These are phyloP conservation scores for Pholiota microspora DNA, from an alignment of 768 basidiomycete species.

Conservation along the genomic window DNA sequence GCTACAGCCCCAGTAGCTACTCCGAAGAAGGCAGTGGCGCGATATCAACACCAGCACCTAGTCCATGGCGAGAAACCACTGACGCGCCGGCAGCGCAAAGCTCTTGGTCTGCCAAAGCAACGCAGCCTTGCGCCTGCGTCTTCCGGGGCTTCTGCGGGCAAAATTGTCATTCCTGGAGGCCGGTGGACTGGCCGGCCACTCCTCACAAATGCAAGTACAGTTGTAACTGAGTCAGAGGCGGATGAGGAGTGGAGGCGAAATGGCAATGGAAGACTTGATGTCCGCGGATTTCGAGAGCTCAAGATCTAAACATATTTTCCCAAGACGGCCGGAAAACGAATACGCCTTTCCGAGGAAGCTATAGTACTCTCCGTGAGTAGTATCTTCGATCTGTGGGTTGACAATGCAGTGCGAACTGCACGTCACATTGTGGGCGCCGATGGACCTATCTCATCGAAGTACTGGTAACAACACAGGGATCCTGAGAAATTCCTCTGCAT, in stretches of 20 bases:
- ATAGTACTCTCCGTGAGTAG: too few relatives aligned
- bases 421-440: too few relatives aligned
- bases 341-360: too few relatives aligned
- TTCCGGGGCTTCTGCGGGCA: conserved; percentile 42
- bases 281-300: conserved; percentile 11
- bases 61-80: conserved; percentile 33
- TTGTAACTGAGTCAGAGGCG: conserved; percentile 25
- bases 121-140: conserved; percentile 21
- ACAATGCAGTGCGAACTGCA: too few relatives aligned
- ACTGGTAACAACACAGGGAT: too few relatives aligned
- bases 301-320: conserved; percentile 12
- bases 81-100: conserved; percentile 68
- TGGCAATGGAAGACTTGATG: conserved; percentile 28
- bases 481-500: too few relatives aligned
- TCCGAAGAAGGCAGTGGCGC: conserved; percentile 6
- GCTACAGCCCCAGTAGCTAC: neutral
- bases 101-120: conserved; percentile 62
- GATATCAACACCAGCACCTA: neutral
- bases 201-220: conserved; percentile 19
- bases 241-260: conserved; percentile 27
- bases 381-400: too few relatives aligned
- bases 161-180: conserved; percentile 69
- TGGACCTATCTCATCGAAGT: too few relatives aligned
- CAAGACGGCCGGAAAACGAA: too few relatives aligned
- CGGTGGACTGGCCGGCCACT: conserved; percentile 29